A percentile compares a stretch with the other conserved stretches of the same genome.
These are phyloP conservation scores for Margaritispora aquatica DNA, from an alignment of 495 filamentous ascomycete species.

Conservation along the genomic window DNA sequence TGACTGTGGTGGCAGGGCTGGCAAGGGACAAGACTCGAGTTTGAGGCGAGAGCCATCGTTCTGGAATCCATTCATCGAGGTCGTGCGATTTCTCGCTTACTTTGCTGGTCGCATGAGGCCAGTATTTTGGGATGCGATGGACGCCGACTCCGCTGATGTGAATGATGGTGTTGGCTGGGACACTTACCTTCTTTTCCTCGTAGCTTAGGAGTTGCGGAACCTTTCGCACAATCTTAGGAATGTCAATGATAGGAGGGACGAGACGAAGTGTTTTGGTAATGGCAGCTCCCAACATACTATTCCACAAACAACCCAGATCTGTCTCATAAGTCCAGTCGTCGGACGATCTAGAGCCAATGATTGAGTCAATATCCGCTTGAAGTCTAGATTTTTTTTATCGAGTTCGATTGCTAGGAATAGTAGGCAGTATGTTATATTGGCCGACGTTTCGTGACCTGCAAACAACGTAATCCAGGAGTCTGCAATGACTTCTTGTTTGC, in stretches of 20 bases:
- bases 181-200: slow-evolving; percentile 38
- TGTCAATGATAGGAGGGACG: slow-evolving; percentile 51
- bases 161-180: slow-evolving; percentile 44
- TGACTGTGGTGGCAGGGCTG: slow-evolving; percentile 24
- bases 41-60: slow-evolving; percentile 47
- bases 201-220: slow-evolving; percentile 45
- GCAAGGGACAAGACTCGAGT: slow-evolving; percentile 26
- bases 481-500: slow-evolving; percentile 50
- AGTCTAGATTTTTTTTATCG: slow-evolving; percentile 47
- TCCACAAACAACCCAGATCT: slow-evolving; percentile 33
- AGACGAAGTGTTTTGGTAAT: slow-evolving; percentile 64
- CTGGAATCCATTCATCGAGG: slow-evolving; percentile 43
- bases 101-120: slow-evolving; percentile 33
- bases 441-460: slow-evolving; percentile 68
- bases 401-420: slow-evolving; percentile 52
- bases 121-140: slow-evolving; percentile 55
- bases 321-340: slow-evolving; percentile 56
- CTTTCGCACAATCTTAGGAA: slow-evolving; percentile 50
- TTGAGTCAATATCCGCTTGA: slow-evolving; percentile 54
- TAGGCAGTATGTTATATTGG: slow-evolving; percentile 53
- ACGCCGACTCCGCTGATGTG: slow-evolving; percentile 37
- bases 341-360: slow-evolving; percentile 44
- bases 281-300: slow-evolving; percentile 55
- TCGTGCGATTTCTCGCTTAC: slow-evolving; percentile 32
- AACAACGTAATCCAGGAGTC: slow-evolving; percentile 68